Base-by-base conservation (phyloP, 1,284 basidiomycete genomes). In the Fistulina hepatica region DNA sequence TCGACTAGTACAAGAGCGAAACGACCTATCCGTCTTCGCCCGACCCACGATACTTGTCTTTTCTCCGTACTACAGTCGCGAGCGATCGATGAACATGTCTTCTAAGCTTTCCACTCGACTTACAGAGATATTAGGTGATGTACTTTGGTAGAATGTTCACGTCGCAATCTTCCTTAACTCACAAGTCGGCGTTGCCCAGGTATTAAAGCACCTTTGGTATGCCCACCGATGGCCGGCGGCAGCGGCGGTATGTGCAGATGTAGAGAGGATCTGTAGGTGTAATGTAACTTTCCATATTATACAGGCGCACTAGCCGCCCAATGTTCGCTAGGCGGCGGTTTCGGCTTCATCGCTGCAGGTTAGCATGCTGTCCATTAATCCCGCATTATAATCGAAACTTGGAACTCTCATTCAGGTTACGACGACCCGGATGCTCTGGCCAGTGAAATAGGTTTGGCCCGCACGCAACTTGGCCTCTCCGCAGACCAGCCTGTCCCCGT, bases 281-380 rank as follows among this genome's bases (percentile, higher is more conserved):
- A 34, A 27, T 33, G 39, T 17, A 21, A 21, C 16, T 28, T 37
- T 20, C 21, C 23, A 23, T 9, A 17, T n/a, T 13, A 21, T 27
- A 11, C 40, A 56, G 76, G 75, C 25, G 56, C 59, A 23, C 57
- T 84, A 11, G 81, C 81, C 15, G 74, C 73, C 12, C 61, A 71
- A 41, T 75, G 78, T 26, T 66, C 71, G 22, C 60, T 66, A 2
- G 77, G 59, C 13, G 83, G 81, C 21, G 82, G 76, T 15, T 77
- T 84, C 45, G 83, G 80, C 5, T 83, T 85, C 51, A 47, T 82
- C 3, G 62, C 66, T 31, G 66, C 70, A 57, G 76, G 77, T 73
- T 48, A 26, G 53, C 33, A 33, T 27, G 23, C 25, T 12, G 31
- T 16, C 11, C n/a, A 12, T 33, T 13, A 19, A 28, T 27, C 17